Base-by-base conservation (phyloP, 2,329 filamentous ascomycete species). In the Aureobasidium sp. region DNA sequence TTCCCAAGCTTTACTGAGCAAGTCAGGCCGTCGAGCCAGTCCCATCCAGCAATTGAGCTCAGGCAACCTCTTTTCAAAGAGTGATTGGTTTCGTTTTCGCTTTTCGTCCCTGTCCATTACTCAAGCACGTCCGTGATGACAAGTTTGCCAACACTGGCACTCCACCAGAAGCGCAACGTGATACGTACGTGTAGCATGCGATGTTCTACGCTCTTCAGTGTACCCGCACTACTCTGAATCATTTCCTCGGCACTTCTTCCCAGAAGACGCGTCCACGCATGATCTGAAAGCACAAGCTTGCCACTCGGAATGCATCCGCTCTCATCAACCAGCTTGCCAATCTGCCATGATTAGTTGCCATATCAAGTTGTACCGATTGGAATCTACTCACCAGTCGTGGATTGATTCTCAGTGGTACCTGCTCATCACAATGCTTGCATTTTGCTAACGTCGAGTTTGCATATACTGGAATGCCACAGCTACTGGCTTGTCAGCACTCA, bases 91-190 rank as follows among this genome's bases (percentile, higher is more conserved):
- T 37, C 44, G 13, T 1, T 9, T 6, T 47, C 23, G 4, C 1
- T 32, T 17, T 20, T 26, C 17, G 17, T 13, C 15, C 7, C 17
- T 23, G n/a, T 32, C n/a, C 29, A 10, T 51, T 15, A 60, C 36
- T 60, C 57, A 6, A 62, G 32, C 23, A 63, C 58, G 27, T 62
- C 62, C 15, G 37, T n/a, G 32, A 80, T 70, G 62, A 72, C 76
- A 7, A 80, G 64, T 61, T 72, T 74, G 41, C 72, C 73, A 27
- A 76, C 66, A 63, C 73, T 61, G 23, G 74, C 70, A 20, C 75
- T 76, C 79, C 83, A 82, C 1, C 81, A 84, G 68, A 87, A 84
- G 5, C 80, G 75, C 66, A 86, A 65, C 17, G 79, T 83, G 9
- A 84, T 67, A 17, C 83, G 76, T 53, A 82, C 70, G 65, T 80